phyloP scores from a whole-genome alignment of 768 basidiomycete species.

The Lentinula guzmanii region DNA sequence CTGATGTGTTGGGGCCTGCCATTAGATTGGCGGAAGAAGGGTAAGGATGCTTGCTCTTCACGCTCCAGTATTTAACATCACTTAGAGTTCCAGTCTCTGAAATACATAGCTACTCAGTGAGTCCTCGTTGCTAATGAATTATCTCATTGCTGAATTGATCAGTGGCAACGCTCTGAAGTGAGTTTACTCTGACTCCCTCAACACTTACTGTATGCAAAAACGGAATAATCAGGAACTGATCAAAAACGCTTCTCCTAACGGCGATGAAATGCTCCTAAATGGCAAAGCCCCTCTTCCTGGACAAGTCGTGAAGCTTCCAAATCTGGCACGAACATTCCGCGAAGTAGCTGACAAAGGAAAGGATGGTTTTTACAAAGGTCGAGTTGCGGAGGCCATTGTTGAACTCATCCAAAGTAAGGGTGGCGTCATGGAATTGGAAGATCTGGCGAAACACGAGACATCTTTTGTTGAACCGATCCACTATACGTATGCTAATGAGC shows the following conservation, averaged over 20 bases:
- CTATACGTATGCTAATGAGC: constrained; percentile 80
- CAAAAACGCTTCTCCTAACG: constrained; percentile 80
- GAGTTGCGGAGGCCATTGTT: constrained; percentile 84
- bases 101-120: constrained; percentile 56
- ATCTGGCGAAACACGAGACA: constrained; percentile 79
- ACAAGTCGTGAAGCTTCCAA: constrained; percentile 75
- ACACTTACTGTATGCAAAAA: background rate
- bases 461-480: constrained; percentile 85
- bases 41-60: constrained; percentile 28
- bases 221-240: constrained; percentile 47
- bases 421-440: constrained; percentile 91
- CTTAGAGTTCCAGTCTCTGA: constrained; percentile 86
- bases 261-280: constrained; percentile 79
- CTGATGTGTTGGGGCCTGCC: constrained; percentile 81
- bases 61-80: background rate
- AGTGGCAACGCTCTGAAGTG: constrained; percentile 61
- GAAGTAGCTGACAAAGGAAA: constrained; percentile 76
- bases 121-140: constrained; percentile 14
- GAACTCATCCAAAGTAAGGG: constrained; percentile 81
- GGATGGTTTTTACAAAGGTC: constrained; percentile 91
- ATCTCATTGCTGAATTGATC: background rate
- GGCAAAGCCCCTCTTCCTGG: constrained; percentile 82
- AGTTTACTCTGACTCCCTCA: background rate
- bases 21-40: constrained; percentile 91
- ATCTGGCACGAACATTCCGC: constrained; percentile 80